A percentile compares a stretch with the other conserved stretches of the same genome.
Evolutionary conservation across 2,329 filamentous ascomycete genomes (phyloP).

Genomic region (Simplicillium aogashimaense): DNA sequence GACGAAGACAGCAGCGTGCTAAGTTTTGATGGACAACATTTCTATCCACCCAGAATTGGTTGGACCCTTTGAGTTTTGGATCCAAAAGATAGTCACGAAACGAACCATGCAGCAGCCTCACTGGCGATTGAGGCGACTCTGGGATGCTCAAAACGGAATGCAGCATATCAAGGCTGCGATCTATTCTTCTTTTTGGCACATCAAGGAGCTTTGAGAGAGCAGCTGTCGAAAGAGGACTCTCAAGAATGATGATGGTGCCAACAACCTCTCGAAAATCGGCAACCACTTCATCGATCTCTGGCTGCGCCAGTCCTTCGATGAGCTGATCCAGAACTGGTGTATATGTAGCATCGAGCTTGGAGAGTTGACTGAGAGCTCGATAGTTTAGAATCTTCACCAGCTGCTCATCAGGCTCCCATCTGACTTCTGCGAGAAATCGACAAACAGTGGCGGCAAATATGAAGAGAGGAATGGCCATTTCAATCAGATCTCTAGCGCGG

Average conservation of each 20-base stretch:
- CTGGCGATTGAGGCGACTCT: slow-evolving; percentile 3
- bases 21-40: slow-evolving; percentile 17
- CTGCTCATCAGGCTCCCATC: slow-evolving; percentile 12
- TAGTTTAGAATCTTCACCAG: slow-evolving; percentile 14
- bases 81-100: slow-evolving; percentile 28
- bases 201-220: slow-evolving; percentile 14
- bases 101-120: slow-evolving; percentile 20
- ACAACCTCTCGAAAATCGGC: slow-evolving; percentile 13
- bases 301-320: not conserved
- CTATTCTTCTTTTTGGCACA: slow-evolving; percentile 8
- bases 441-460: slow-evolving; percentile 19
- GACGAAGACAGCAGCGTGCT: slow-evolving; percentile 21
- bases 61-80: slow-evolving; percentile 11
- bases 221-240: slow-evolving; percentile 13
- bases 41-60: slow-evolving; percentile 26
- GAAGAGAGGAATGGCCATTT: slow-evolving; percentile 18
- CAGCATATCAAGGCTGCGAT: slow-evolving; percentile 12
- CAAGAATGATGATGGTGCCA: slow-evolving; percentile 15
- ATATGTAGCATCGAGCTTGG: slow-evolving; percentile 10
- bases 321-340: slow-evolving; percentile 8
- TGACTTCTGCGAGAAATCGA: slow-evolving; percentile 14
- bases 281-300: slow-evolving; percentile 5
- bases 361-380: not conserved
- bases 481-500: slow-evolving; percentile 8
- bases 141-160: slow-evolving; percentile 21